A percentile compares a stretch with the other conserved stretches of the same genome.
Conservation (phyloP, 352 stramenopile genomes). For the Globisporangium nagaii region DNA sequence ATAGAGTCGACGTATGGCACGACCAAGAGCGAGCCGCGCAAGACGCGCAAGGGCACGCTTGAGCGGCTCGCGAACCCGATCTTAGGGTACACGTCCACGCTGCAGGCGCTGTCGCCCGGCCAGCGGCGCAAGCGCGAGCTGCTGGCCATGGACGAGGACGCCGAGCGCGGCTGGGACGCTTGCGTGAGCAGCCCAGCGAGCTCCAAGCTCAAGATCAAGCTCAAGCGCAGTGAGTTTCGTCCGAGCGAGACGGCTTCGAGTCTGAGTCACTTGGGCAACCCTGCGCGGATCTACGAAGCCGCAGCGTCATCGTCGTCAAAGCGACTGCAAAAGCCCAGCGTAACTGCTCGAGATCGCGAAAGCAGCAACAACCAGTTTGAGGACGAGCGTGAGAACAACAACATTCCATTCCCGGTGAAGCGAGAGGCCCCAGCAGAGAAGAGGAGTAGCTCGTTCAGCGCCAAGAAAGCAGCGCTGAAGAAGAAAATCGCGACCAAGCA, state of each 20-base stretch:
- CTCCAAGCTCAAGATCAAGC: background rate
- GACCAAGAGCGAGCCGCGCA: slow-evolving; percentile 26
- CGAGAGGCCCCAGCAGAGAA: background rate
- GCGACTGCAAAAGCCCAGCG: background rate
- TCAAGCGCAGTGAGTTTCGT: background rate
- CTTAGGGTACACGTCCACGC: slow-evolving; percentile 52
- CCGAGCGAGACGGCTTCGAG: background rate
- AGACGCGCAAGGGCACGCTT: slow-evolving; percentile 53
- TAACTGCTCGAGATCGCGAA: background rate
- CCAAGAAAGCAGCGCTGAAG: slow-evolving; percentile 37
- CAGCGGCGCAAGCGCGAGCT: slow-evolving; percentile 46
- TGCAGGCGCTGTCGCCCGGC: slow-evolving; percentile 51
- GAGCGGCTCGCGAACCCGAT: slow-evolving; percentile 66
- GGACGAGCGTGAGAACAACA: slow-evolving; percentile 2
- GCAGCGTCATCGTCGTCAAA: background rate
- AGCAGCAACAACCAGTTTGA: slow-evolving; percentile 17
- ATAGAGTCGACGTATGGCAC: slow-evolving; percentile 70
- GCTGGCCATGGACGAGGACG: slow-evolving; percentile 11
- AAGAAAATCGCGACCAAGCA: slow-evolving; percentile 25
- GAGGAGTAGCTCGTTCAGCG: slow-evolving; percentile 5
- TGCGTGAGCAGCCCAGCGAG: background rate
- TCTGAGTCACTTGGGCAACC: slow-evolving; percentile 15
- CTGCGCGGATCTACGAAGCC: slow-evolving; percentile 13
- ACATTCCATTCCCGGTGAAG: background rate
- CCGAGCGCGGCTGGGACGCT: background rate